These are phyloP conservation scores for Backusella psychrophila DNA, from an alignment of 192 early-diverging fungal genomes.

Conservation along the genomic window DNA sequence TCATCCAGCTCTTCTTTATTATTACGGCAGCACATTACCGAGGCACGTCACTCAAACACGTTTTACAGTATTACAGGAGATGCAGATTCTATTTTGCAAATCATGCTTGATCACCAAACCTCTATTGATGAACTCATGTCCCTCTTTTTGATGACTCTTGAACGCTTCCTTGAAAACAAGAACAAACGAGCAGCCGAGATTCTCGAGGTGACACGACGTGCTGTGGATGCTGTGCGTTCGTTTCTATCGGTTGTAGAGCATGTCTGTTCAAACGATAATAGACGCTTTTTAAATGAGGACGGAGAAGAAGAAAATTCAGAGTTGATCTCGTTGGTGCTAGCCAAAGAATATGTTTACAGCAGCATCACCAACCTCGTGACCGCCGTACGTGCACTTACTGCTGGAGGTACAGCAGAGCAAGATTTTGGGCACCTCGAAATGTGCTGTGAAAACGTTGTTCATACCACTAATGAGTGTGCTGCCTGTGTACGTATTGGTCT, in stretches of 20 bases:
- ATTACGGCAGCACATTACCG: slow-evolving; percentile 12
- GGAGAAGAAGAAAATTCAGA: slow-evolving; percentile 32
- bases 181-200: slow-evolving; percentile 14
- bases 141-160: slow-evolving; percentile 8
- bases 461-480: slow-evolving; percentile 25
- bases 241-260: slow-evolving; percentile 35
- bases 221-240: slow-evolving; percentile 31
- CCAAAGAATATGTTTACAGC: slow-evolving; percentile 40
- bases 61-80: slow-evolving; percentile 13
- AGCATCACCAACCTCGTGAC: slow-evolving; percentile 36
- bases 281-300: background rate
- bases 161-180: slow-evolving; percentile 3
- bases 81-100: slow-evolving; percentile 12
- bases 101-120: slow-evolving; percentile 16
- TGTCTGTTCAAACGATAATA: slow-evolving; percentile 29
- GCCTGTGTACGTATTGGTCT: slow-evolving; percentile 13
- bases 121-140: slow-evolving; percentile 11
- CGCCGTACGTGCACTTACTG: slow-evolving; percentile 26
- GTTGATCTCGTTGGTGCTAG: slow-evolving; percentile 26
- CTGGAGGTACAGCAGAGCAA: background rate
- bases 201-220: slow-evolving; percentile 34
- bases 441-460: slow-evolving; percentile 17
- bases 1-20: background rate
- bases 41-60: slow-evolving; percentile 10
- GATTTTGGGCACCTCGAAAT: slow-evolving; percentile 12